phyloP scores from a whole-genome alignment of 208 protist genomes.

The Porcisia hertigi region DNA sequence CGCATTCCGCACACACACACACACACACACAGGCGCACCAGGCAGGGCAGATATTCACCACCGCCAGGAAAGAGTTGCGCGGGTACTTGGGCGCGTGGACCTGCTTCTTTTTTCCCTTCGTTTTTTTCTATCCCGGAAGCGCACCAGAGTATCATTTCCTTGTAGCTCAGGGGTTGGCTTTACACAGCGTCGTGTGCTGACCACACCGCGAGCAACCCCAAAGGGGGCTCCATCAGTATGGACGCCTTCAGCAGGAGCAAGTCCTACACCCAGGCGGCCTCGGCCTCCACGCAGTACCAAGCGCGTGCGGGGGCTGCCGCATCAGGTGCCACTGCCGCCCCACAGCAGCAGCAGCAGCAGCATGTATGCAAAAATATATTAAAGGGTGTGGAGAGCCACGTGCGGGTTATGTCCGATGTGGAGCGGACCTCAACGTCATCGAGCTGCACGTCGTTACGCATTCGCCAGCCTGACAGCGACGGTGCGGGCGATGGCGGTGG shows the following conservation, averaged over 20 bases:
- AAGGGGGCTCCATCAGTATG: constrained; percentile 11
- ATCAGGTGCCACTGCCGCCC: neutral
- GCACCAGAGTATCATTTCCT: neutral
- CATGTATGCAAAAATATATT: constrained; percentile 67
- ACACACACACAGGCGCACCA: neutral
- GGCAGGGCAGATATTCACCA: neutral
- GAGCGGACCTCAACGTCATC: constrained; percentile 76
- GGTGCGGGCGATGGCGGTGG: constrained; percentile 6
- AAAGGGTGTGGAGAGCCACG: constrained; percentile 81
- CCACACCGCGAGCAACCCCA: neutral
- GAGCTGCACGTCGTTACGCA: constrained; percentile 65
- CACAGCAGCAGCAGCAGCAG: constrained; percentile 21
- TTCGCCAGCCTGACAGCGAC: constrained; percentile 39
- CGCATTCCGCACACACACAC: neutral
- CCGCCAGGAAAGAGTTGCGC: no score
- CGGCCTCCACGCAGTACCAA: constrained; percentile 12
- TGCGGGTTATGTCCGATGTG: constrained; percentile 77
- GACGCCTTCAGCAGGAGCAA: constrained; percentile 37
- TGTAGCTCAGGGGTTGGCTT: neutral
- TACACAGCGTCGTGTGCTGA: neutral
- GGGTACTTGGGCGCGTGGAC: neutral
- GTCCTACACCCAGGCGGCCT: constrained; percentile 29
- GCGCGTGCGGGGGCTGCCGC: constrained; percentile 2
- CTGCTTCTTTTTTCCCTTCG: neutral
- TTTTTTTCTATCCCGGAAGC: neutral